Percentiles rank a stretch among this genome's conserved stretches.
Conservation (phyloP, 768 basidiomycete genomes). For the Rhizopogon rudus region DNA sequence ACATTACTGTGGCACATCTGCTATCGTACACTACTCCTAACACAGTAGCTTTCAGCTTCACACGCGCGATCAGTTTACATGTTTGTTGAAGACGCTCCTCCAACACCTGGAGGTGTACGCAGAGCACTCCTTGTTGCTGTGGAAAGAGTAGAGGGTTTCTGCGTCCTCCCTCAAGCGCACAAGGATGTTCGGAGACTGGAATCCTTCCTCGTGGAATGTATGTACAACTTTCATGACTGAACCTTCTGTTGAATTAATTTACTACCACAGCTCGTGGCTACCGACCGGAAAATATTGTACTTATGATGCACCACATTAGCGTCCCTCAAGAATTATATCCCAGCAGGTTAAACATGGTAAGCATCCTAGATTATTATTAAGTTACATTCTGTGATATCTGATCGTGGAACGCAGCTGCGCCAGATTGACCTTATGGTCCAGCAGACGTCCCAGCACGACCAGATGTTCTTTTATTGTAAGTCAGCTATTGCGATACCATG, state of each 20-base stretch:
- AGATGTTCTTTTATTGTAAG: constrained; percentile 8
- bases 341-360: constrained; percentile 1
- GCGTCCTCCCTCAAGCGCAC: constrained; percentile 1
- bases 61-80: background rate
- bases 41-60: background rate
- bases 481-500: background rate
- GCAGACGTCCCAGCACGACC: background rate
- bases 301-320: constrained; percentile 1
- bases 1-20: background rate
- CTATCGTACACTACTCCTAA: background rate
- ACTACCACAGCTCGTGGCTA: background rate
- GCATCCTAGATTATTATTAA: background rate
- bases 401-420: background rate
- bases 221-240: too few species aligned
- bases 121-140: constrained; percentile 5
- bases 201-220: background rate
- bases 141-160: background rate
- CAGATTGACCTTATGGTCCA: constrained; percentile 3
- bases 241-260: background rate
- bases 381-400: background rate
- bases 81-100: background rate
- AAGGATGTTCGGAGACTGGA: background rate
- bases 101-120: background rate
- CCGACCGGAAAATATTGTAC: background rate
- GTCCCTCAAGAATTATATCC: background rate